Percentiles rank a stretch among this genome's conserved stretches.
Evolutionary conservation across 805 yeast species (phyloP).

Genomic region (Lipomyces orientalis): DNA sequence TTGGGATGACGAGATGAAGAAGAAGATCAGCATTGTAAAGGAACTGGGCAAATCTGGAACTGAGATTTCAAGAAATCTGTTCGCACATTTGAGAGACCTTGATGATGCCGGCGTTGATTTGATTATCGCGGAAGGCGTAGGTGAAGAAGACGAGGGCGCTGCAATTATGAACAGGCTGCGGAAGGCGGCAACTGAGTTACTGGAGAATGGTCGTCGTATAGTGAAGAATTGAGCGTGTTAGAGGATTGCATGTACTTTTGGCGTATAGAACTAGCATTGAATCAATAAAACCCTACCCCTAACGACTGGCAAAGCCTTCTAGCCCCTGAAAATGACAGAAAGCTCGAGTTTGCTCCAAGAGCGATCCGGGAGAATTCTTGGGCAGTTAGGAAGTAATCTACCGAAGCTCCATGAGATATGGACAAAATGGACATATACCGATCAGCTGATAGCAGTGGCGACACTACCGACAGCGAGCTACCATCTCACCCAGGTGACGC

Average conservation of each 20-base stretch:
- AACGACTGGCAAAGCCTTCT: no score
- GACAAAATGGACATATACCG: conserved; percentile 16
- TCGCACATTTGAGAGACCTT: conserved; percentile 72
- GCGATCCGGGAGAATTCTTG: no score
- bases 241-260: not conserved
- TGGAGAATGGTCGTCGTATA: conserved; percentile 14
- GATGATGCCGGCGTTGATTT: conserved; percentile 72
- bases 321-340: not conserved
- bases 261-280: not conserved
- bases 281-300: no score
- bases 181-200: conserved; percentile 73
- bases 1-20: conserved; percentile 17
- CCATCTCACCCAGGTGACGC: conserved; percentile 29
- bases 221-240: conserved; percentile 11
- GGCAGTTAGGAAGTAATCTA: not conserved
- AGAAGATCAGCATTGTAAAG: not conserved
- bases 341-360: no score
- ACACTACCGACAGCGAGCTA: conserved; percentile 31
- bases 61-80: conserved; percentile 77
- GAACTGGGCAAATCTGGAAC: conserved; percentile 55
- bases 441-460: conserved; percentile 20
- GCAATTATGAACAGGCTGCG: conserved; percentile 92
- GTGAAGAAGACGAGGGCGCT: conserved; percentile 77
- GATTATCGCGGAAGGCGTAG: conserved; percentile 84
- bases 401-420: not conserved